phyloP scores from a whole-genome alignment of 2,329 filamentous ascomycete genomes.

The Acrocalymma vagum region DNA sequence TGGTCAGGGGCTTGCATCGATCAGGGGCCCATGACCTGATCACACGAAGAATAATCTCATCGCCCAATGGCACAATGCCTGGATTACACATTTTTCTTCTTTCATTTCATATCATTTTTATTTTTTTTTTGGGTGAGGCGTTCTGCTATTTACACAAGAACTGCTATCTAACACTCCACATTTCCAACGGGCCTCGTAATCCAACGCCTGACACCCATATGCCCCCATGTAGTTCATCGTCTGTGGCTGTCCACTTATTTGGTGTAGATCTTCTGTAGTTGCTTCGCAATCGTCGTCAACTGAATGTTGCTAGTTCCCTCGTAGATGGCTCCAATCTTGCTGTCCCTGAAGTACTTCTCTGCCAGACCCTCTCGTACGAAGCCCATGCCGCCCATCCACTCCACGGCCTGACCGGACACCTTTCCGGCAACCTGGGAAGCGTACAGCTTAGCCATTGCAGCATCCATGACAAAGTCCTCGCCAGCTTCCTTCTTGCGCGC shows the following conservation, averaged over 20 bases:
- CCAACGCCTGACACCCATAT: too few relatives aligned
- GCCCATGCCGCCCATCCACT: constrained; percentile 99
- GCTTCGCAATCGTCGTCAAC: constrained; percentile 74
- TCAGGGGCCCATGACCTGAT: too few relatives aligned
- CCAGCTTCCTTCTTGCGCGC: constrained; percentile 98
- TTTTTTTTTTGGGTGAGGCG: too few relatives aligned
- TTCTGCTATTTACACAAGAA: too few relatives aligned
- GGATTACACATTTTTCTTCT: too few relatives aligned
- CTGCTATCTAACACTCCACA: too few relatives aligned
- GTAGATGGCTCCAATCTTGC: constrained; percentile 98
- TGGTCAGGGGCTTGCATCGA: too few relatives aligned
- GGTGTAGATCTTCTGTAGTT: constrained; percentile 75
- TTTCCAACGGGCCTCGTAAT: too few relatives aligned
- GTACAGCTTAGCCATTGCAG: constrained; percentile 97
- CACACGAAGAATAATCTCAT: too few relatives aligned
- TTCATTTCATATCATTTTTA: too few relatives aligned
- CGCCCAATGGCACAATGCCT: too few relatives aligned
- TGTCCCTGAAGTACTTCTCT: constrained; percentile 97
- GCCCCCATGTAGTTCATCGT: too few relatives aligned
- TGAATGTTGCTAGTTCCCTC: constrained; percentile 87
- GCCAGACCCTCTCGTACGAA: constrained; percentile 96
- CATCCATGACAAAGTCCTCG: constrained; percentile 92
- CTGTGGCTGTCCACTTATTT: constrained; percentile 53
- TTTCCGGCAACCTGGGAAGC: constrained; percentile 90
- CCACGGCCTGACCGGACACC: constrained; percentile 85